Evolutionary conservation across 192 early-diverging fungal genomes (phyloP).

Genomic region (Coemansia sp.): DNA sequence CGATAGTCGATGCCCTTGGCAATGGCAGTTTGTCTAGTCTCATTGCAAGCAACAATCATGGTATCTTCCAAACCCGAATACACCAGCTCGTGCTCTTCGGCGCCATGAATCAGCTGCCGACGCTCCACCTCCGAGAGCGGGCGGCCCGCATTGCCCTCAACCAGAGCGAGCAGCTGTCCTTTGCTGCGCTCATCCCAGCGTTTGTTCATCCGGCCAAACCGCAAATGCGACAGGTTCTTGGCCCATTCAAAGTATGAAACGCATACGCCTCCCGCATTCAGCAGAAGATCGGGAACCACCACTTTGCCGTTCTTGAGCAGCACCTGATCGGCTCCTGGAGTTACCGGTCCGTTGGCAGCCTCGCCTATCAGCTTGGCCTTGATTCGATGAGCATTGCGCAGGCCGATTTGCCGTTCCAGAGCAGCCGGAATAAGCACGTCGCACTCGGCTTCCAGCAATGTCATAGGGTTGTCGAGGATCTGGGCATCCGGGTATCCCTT

Average conservation of each 20-base stretch:
- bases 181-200: slow-evolving; percentile 80
- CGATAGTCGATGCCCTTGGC: slow-evolving; percentile 69
- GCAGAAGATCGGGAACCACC: slow-evolving; percentile 71
- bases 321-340: slow-evolving; percentile 68
- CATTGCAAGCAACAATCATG: slow-evolving; percentile 76
- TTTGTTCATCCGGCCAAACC: slow-evolving; percentile 83
- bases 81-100: slow-evolving; percentile 79
- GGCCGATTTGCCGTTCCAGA: slow-evolving; percentile 74
- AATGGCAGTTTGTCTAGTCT: slow-evolving; percentile 68
- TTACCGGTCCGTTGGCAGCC: slow-evolving; percentile 79
- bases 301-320: slow-evolving; percentile 60
- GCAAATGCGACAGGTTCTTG: slow-evolving; percentile 80
- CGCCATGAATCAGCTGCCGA: slow-evolving; percentile 74
- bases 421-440: slow-evolving; percentile 82
- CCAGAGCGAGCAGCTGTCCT: slow-evolving; percentile 63
- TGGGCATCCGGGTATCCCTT: slow-evolving; percentile 61
- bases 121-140: slow-evolving; percentile 68
- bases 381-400: slow-evolving; percentile 68
- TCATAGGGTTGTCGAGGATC: slow-evolving; percentile 56
- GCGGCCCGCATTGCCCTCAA: slow-evolving; percentile 76
- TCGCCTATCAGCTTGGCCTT: slow-evolving; percentile 80
- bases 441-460: slow-evolving; percentile 71
- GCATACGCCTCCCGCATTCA: slow-evolving; percentile 82
- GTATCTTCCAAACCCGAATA: slow-evolving; percentile 85
- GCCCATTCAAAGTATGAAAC: slow-evolving; percentile 83